These are phyloP conservation scores for Xylariaceae sp. DNA, from an alignment of 2,329 filamentous ascomycete species.

Conservation along the genomic window DNA sequence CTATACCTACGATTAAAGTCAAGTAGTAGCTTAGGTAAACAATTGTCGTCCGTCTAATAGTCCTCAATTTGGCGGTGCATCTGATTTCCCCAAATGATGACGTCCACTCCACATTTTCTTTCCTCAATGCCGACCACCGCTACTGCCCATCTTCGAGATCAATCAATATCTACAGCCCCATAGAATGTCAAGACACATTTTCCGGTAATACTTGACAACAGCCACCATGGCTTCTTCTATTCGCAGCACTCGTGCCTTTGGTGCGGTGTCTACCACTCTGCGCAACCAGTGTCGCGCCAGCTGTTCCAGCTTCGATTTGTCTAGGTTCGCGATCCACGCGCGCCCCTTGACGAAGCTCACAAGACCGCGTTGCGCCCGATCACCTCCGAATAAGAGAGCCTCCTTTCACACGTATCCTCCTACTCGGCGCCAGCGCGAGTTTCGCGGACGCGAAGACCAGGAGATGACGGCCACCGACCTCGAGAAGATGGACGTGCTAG, in stretches of 20 bases:
- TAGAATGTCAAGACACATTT: too few relatives aligned
- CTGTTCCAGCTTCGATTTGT: background rate
- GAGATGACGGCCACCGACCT: constrained; percentile 57
- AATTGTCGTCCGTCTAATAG: too few relatives aligned
- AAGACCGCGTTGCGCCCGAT: background rate
- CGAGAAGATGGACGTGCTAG: constrained; percentile 71
- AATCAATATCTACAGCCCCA: too few relatives aligned
- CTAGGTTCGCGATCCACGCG: too few relatives aligned
- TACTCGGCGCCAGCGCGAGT: constrained; percentile 3
- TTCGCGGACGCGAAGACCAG: constrained; percentile 12
- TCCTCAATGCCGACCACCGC: constrained; percentile 6
- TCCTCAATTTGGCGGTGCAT: background rate
- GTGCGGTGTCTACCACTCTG: constrained; percentile 7
- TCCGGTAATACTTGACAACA: background rate
- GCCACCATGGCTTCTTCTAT: constrained; percentile 18
- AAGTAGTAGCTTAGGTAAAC: too few relatives aligned
- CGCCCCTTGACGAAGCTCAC: too few relatives aligned
- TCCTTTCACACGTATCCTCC: constrained; percentile 18
- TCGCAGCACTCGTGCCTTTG: constrained; percentile 14
- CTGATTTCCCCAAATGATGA: constrained; percentile 13
- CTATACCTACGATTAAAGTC: too few relatives aligned
- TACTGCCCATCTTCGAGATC: constrained; percentile 1
- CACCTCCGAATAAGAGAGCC: constrained; percentile 5
- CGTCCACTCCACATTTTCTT: constrained; percentile 20
- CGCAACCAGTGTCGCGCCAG: constrained; percentile 10